Conservation (phyloP, 192 early-diverging fungal species). For the Diversispora epigaea region DNA sequence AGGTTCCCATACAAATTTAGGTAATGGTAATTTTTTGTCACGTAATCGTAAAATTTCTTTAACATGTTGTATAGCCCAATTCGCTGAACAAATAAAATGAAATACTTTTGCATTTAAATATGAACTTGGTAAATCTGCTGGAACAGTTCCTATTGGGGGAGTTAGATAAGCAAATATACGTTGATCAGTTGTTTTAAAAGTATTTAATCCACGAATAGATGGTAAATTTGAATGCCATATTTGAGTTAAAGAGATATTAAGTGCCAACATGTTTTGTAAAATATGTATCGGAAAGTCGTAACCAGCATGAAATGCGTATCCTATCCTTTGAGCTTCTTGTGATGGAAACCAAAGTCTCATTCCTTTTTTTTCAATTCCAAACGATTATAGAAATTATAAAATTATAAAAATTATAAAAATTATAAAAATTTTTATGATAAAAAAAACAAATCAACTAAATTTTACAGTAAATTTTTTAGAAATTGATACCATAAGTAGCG, state of each 20-base stretch:
- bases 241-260: slow-evolving; percentile 36
- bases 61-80: slow-evolving; percentile 33
- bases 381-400: background rate
- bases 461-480: background rate
- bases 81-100: slow-evolving; percentile 43
- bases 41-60: slow-evolving; percentile 18
- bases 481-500: slow-evolving; percentile 41
- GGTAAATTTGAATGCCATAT: slow-evolving; percentile 33
- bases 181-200: slow-evolving; percentile 40
- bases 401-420: background rate
- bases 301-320: slow-evolving; percentile 39
- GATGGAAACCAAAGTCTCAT: slow-evolving; percentile 42
- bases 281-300: slow-evolving; percentile 41
- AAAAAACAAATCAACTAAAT: background rate
- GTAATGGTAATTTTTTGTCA: slow-evolving; percentile 23
- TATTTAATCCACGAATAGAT: slow-evolving; percentile 42
- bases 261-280: slow-evolving; percentile 23
- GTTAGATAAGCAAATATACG: slow-evolving; percentile 41
- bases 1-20: slow-evolving; percentile 50
- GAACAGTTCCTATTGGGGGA: slow-evolving; percentile 41
- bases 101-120: slow-evolving; percentile 40
- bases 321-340: slow-evolving; percentile 35
- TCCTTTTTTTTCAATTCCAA: slow-evolving; percentile 31
- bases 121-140: slow-evolving; percentile 34
- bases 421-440: background rate